Evolutionary conservation across 2,329 filamentous ascomycete genomes (phyloP), one percentile per base, ranked within the genome.

Genomic region (Paramyrothecium roridum): DNA sequence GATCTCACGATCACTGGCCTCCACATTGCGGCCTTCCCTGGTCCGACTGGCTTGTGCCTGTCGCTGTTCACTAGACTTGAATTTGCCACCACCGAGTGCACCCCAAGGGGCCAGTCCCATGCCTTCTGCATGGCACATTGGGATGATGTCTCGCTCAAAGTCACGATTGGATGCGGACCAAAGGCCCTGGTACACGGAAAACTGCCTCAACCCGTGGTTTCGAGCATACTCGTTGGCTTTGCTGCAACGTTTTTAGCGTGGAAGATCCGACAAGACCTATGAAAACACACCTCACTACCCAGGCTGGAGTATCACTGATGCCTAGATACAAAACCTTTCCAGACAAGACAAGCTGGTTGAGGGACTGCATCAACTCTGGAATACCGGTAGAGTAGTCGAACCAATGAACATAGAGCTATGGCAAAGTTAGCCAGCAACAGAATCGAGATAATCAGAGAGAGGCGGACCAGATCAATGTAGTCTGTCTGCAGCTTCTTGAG

Each of bases 331-430:
- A 54, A 1, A 90, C 85, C 61, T 89, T 89, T 19, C 86, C 85
- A 7, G 76, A 65, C 1, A 67, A 56, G 1, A 89, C 84, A 12
- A 88, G 73, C 20, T 78, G 72, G 65, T 89, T 87, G 47, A 90
- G 76, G 1, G 79, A 79, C 56, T 89, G 84, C 87, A 90, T 90
- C 48, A 90, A 52, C 64, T 90, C 86, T 1, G 81, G 76, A 50
- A 89, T 83, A 0, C 79, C 80, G n/a, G 83, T 84, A n/a, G 79
- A 83, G 63, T 80, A 86, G 67, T 89, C 86, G 85, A 86, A 90
- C 81, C 82, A 85, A 61, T 87, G 84, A 34, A 86, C 75, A 53
- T 84, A 86, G 2, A 85, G 75, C 77, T 81, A 19, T 8, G 17
- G 21, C 11, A 3, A 26, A 13, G 34, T 55, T 3, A 56, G 37